Evolutionary conservation across 78 protist genomes (phyloP), one percentile per base, ranked within the genome.

Genomic region (Tieghemostelium lacteum): DNA sequence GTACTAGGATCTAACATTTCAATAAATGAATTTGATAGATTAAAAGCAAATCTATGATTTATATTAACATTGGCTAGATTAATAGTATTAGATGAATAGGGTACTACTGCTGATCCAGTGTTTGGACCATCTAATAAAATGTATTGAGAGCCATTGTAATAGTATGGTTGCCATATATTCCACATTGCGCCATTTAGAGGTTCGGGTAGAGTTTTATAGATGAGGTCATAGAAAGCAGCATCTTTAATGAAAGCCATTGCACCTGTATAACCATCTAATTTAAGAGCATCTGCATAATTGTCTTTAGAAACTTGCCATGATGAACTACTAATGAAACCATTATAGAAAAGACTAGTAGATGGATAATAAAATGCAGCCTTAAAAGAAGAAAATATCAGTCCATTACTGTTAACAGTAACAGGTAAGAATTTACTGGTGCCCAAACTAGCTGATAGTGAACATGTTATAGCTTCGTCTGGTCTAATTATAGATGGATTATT

Each of bases 201-300:
- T 2, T 42, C 31, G 33, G 83, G 83, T n/a, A 73, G 24, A 0
- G 67, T n/a, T 10, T 33, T 60, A 34, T 57, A 36, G 12, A 73
- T 37, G 37, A 73, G 57, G 6, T 24, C 50, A 28, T 24, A 37
- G 12, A 73, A 57, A 3, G 10, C 54, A 37, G 20, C 3, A 24
- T 42, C 34, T 37, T 73, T 54, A 14, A 57, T 29, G 7, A 57
- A 49, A 37, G 62, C 83, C 16, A 52, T n/a, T 57, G 29, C 52
- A 24, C 83, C 83, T 28, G 37, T 40, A 37, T 73, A 67, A 24
- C 83, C 83, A 52, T 73, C 83, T n/a, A 73, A n/a, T 26, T 61
- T 73, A 26, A 73, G 49, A 37, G 29, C 36, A 16, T 19, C 26
- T 37, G 40, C 49, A 57, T 73, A 52, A 57, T 73, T 57, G 22